Evolutionary conservation across 2,329 filamentous ascomycete genomes (phyloP).

Genomic region (Daldinia sp.): DNA sequence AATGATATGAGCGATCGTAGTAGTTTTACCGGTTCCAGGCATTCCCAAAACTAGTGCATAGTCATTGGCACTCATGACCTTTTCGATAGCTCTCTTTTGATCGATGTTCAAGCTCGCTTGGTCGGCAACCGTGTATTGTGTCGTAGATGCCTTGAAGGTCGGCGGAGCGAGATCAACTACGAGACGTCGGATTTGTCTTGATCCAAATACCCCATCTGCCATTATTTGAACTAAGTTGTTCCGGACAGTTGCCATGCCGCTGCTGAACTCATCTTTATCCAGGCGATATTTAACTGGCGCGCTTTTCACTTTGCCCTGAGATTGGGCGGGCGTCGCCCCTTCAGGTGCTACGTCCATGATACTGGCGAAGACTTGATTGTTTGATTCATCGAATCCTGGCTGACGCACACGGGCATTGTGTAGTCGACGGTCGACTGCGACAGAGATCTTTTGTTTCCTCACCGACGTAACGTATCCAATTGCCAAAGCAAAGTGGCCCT

Average conservation of each 20-base stretch:
- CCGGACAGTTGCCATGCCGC: constrained; percentile 93
- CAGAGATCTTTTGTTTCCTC: constrained; percentile 79
- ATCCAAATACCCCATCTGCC: constrained; percentile 79
- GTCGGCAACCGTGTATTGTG: constrained; percentile 72
- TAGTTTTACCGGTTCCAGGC: constrained; percentile 98
- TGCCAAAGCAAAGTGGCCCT: constrained; percentile 93
- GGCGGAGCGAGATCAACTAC: constrained; percentile 83
- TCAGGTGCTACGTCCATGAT: constrained; percentile 86
- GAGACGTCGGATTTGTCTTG: constrained; percentile 78
- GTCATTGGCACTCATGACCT: constrained; percentile 94
- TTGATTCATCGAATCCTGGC: constrained; percentile 77
- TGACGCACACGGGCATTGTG: constrained; percentile 85
- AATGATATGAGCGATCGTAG: constrained; percentile 97
- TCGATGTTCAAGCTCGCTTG: constrained; percentile 83
- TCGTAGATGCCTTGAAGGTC: constrained; percentile 75
- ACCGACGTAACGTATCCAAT: constrained; percentile 90
- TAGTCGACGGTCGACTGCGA: constrained; percentile 89
- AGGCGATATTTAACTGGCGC: constrained; percentile 80
- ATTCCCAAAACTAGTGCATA: constrained; percentile 98
- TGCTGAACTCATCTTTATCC: constrained; percentile 98
- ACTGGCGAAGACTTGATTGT: constrained; percentile 88
- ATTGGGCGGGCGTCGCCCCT: constrained; percentile 64
- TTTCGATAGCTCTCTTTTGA: constrained; percentile 86
- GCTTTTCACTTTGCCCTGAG: constrained; percentile 64
- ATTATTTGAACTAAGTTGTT: constrained; percentile 96